Conservation (phyloP, 805 yeast species). For the Lachancea dasiensis region DNA sequence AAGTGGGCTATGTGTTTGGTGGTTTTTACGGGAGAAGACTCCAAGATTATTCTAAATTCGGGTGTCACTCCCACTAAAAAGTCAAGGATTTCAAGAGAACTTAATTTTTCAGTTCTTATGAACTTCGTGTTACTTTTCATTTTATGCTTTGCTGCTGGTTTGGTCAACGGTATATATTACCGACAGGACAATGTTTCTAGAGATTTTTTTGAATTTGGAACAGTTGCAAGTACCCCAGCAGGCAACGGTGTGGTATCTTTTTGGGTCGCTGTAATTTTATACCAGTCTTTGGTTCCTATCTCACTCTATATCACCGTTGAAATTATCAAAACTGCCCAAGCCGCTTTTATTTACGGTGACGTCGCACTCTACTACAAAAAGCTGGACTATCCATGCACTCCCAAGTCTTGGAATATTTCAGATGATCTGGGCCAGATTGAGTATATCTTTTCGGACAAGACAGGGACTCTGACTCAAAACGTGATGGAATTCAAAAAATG, state of each 20-base stretch:
- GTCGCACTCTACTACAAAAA: conserved; percentile 60
- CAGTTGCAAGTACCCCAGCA: conserved; percentile 59
- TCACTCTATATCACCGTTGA: conserved; percentile 78
- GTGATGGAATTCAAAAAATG: conserved; percentile 83
- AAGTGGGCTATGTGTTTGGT: conserved; percentile 80
- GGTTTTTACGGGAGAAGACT: conserved; percentile 68
- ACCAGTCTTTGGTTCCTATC: conserved; percentile 77
- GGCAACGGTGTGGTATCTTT: conserved; percentile 66
- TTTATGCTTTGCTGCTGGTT: conserved; percentile 63
- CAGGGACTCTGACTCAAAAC: conserved; percentile 80
- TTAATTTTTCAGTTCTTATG: conserved; percentile 62
- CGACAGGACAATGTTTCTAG: conserved; percentile 43
- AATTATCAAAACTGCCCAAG: conserved; percentile 77
- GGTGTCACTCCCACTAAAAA: conserved; percentile 75
- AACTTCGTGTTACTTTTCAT: conserved; percentile 61
- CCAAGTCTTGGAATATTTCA: conserved; percentile 79
- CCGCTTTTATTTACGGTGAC: conserved; percentile 73
- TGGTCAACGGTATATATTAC: conserved; percentile 66
- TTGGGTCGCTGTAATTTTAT: conserved; percentile 69
- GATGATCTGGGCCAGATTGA: conserved; percentile 86
- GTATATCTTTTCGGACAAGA: conserved; percentile 77
- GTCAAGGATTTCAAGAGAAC: conserved; percentile 66
- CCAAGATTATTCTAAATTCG: conserved; percentile 76
- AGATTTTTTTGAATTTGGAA: conserved; percentile 61
- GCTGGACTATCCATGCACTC: conserved; percentile 75